Conservation (phyloP, 148 eudicot genomes). For the Polygonum aviculare region DNA sequence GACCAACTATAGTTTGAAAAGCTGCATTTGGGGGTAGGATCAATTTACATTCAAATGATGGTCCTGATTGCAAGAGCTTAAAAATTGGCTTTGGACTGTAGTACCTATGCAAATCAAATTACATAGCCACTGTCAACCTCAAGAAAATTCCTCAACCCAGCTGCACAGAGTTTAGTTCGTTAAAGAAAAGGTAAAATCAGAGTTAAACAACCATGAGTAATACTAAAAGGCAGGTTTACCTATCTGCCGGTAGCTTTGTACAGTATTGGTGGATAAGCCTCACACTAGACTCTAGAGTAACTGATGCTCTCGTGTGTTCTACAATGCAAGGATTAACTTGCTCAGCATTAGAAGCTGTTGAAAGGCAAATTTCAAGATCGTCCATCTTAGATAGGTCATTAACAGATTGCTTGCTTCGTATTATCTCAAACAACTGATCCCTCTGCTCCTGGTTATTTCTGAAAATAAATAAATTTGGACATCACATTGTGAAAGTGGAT, state of each 20-base stretch:
- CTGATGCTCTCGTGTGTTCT: slow-evolving; percentile 39
- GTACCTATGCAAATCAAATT: slow-evolving; percentile 29
- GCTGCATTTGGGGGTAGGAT: slow-evolving; percentile 45
- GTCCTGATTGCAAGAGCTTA: slow-evolving; percentile 27
- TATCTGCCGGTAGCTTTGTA: slow-evolving; percentile 33
- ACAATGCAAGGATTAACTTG: slow-evolving; percentile 28
- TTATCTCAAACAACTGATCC: slow-evolving; percentile 34
- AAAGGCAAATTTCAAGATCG: slow-evolving; percentile 22
- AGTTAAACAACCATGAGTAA: slow-evolving; percentile 6
- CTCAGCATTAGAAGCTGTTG: slow-evolving; percentile 24
- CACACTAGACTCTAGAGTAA: slow-evolving; percentile 37
- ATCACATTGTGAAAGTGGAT: not conserved
- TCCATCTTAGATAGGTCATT: slow-evolving; percentile 28
- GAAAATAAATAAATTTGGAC: slow-evolving; percentile 3
- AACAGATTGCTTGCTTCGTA: slow-evolving; percentile 34
- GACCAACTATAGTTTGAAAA: slow-evolving; percentile 42
- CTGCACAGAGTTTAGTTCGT: not conserved
- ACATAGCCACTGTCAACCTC: not conserved
- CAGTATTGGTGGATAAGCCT: slow-evolving; percentile 38
- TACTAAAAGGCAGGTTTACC: slow-evolving; percentile 22
- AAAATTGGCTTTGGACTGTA: slow-evolving; percentile 34
- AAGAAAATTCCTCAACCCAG: not conserved
- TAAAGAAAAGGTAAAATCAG: not conserved
- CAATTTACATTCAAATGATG: slow-evolving; percentile 29
- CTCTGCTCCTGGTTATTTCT: slow-evolving; percentile 54